Conservation (phyloP, 2,329 filamentous ascomycete species). For the Nemania serpens region DNA sequence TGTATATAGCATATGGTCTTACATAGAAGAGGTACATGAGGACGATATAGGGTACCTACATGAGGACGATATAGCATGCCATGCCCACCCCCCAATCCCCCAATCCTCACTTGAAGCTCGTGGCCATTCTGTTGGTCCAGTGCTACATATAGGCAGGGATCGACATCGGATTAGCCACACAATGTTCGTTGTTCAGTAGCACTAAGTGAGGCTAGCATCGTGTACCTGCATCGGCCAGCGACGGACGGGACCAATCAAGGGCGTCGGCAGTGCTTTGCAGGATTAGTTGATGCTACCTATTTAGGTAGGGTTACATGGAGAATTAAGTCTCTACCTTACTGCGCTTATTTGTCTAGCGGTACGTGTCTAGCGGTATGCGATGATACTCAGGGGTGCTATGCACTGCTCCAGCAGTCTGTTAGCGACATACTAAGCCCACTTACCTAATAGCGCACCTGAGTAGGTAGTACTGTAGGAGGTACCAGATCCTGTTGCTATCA, state of each 20-base stretch:
- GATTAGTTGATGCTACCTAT: background rate
- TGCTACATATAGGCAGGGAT: background rate
- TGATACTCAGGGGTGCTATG: conserved; percentile 13
- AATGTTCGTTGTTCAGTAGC: conserved; percentile 7
- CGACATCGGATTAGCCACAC: conserved; percentile 7
- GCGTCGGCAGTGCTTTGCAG: conserved; percentile 24
- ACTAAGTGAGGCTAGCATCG: conserved; percentile 15
- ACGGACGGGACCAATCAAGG: conserved; percentile 19
- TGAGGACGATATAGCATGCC: background rate
- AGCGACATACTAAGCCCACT: too few relatives aligned
- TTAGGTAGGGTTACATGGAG: conserved; percentile 14
- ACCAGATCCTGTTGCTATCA: too few relatives aligned
- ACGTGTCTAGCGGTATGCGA: conserved; percentile 8
- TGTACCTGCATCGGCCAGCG: conserved; percentile 37
- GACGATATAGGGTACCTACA: too few relatives aligned
- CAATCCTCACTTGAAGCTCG: conserved; percentile 5
- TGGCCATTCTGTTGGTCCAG: conserved; percentile 18
- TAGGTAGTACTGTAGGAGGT: too few relatives aligned
- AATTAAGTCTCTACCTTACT: background rate
- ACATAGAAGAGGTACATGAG: too few relatives aligned
- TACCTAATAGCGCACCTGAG: too few relatives aligned
- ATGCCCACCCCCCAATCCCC: background rate
- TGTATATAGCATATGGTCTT: too few relatives aligned
- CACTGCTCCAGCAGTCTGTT: too few relatives aligned
- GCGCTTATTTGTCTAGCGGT: too few relatives aligned